Evolutionary conservation across 73 alveolate species (phyloP), one percentile per base, ranked within the genome.

Genomic region (Effrenium voratum): DNA sequence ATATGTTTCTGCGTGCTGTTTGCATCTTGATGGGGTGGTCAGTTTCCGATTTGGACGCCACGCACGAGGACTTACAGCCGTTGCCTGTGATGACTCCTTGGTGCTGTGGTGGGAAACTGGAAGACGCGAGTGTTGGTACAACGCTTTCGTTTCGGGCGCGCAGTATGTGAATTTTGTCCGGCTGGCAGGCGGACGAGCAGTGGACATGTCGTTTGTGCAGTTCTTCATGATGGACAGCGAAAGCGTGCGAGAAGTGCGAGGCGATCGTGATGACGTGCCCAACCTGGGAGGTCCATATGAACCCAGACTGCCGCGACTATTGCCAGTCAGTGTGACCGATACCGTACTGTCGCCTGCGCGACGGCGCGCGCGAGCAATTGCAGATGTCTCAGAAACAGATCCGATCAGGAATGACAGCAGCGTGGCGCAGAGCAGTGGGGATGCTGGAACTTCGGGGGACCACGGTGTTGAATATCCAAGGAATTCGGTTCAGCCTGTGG

Each of bases 91-190:
- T 44, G 87, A 77, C 28, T 38, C 90, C 28, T 24, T 79, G 73
- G 40, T 82, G 19, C 55, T 82, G 28, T 82, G 93, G 76, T 82
- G 93, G 93, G 15, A 30, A 16, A 52, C 41, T 8, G 93, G 93
- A 3, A 32, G 38, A 3, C 3, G 30, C 2, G 59, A 34, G 2
- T 41, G 32, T 0, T 82, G 93, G 76, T n/a, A 32, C 3, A 50
- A 34, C 38, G 16, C 47, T 19, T 82, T 26, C 76, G 38, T 82
- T 45, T 22, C 76, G 2, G 93, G 93, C 28, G 34, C 93, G 0
- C 28, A 30, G 5, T 50, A 36, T 50, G 28, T 82, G 24, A 82
- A 34, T 19, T 36, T 73, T 12, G 30, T 24, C 6, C 15, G 50
- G 2, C 5, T 40, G 84, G 12, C 24, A 6, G 84, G 52, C 59